Base-by-base conservation (phyloP, 75 land plant species). In the Cupressus sempervirens region DNA sequence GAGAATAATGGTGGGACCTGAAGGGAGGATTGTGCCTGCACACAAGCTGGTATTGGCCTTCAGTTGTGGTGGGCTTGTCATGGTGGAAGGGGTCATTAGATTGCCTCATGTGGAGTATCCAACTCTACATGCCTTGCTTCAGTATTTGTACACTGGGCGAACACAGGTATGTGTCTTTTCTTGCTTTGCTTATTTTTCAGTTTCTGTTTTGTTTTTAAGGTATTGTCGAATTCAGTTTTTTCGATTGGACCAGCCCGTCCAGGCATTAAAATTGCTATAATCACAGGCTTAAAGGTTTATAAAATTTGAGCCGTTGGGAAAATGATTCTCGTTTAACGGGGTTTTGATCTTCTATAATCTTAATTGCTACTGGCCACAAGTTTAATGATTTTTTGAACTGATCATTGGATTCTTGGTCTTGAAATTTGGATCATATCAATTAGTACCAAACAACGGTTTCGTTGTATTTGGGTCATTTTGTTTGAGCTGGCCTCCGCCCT, bases 81-180 rank as follows among this genome's bases (percentile, higher is more conserved):
- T 70, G 29, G 84, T 32, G 40, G 90, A 82, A 58, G 90, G 87
- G 75, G 84, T 88, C 7, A 82, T 97, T 36, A 50, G 77, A 16
- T 89, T 98, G 29, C 90, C 89, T 29, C 84, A 77, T 11, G 92
- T 91, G 15, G 77, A 88, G 40, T 93, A 94, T 87, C 81, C 86
- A 32, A 85, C 93, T 36, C 90, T 98, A 0, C 98, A 89, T 86
- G 90, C 95, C 30, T 77, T 96, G 54, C 93, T 98, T 80, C 88
- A 92, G 84, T 98, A 92, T 82, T 86, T 96, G 14, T 98, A 98
- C 75, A 91, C 93, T 50, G 97, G 99, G 40, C 85, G 86, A 32
- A 94, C 98, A 0, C 75, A 88, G 92, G 99, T 98, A 82, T 87
- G 72, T 81, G 26, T 72, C 40, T 80, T 68, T 79, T 34, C 52